Evolutionary conservation across 2,329 filamentous ascomycete genomes (phyloP), one percentile per base, ranked within the genome.

Genomic region (Penicillium oxalicum): DNA sequence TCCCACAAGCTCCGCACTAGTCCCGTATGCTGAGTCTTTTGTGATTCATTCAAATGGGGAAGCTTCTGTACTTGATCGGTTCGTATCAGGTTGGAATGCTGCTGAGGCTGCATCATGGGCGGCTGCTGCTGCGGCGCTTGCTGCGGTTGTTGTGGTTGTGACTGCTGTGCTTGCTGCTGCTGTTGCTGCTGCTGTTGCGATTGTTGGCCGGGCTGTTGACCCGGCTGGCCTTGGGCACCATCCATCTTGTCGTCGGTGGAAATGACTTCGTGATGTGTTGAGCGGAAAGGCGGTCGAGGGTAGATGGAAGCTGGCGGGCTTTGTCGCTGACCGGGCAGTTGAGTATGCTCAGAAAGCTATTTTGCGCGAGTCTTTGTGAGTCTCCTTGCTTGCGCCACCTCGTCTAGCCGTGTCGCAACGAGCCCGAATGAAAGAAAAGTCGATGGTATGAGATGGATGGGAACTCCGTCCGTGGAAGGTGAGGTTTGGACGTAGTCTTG

Each of bases 1-100:
- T 74, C 72, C 79, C 79, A 83, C 43, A 80, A 70, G 51, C 70
- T 74, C 48, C 73, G 71, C 52, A 83, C 74, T 18, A 77, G 69
- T 42, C 73, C 67, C 49, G 76, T 76, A 59, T 81, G 81, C 55
- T 78, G 74, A 39, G 72, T 65, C 66, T 82, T 83, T 57, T 78
- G 74, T 42, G 75, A 67, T 7, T 79, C 76, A 51, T 67, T 75
- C 28, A 83, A 68, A 62, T 75, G 71, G 4, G 76, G 76, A 5
- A 81, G 68, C 49, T 72, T 72, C 51, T 74, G 72, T 44, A 81
- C 76, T 51, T 79, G 74, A 48, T 77, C 73, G 28, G 77, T 75
- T 39, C 72, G 72, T 55, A 80, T 78, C 42, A 77, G 60, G 46
- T 72, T 70, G 5, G 70, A 68, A 42, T 73, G 68, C 55, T 73